phyloP scores from a whole-genome alignment of 2,329 filamentous ascomycete species.

The Fusarium chlamydosporum region DNA sequence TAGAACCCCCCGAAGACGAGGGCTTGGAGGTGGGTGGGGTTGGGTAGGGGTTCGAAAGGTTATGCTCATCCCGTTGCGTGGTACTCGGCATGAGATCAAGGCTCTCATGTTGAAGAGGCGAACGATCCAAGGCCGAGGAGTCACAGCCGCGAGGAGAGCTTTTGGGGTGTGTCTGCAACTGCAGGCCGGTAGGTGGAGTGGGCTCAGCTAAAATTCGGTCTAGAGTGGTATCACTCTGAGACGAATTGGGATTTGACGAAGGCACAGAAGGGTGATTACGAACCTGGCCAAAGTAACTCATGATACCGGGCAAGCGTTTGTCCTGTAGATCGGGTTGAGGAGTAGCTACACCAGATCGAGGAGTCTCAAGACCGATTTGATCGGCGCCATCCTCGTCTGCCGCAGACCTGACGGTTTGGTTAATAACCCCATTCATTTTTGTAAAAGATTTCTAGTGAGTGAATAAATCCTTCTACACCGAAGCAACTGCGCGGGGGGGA shows the following conservation, averaged over 20 bases:
- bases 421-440: constrained; percentile 64
- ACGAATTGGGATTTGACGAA: constrained; percentile 58
- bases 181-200: constrained; percentile 53
- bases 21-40: constrained; percentile 70
- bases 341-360: constrained; percentile 91
- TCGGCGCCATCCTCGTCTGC: constrained; percentile 80
- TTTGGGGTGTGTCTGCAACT: constrained; percentile 50
- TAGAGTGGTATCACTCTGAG: constrained; percentile 53
- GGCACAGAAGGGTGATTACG: constrained; percentile 80
- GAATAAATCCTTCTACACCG: constrained; percentile 51
- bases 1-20: constrained; percentile 56
- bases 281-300: constrained; percentile 99
- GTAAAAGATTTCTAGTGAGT: constrained; percentile 50
- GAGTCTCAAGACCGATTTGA: constrained; percentile 86
- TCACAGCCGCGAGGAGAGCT: constrained; percentile 45
- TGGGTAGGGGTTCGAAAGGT: constrained; percentile 62
- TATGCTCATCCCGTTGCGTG: constrained; percentile 45
- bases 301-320: constrained; percentile 94
- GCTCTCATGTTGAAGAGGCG: constrained; percentile 49
- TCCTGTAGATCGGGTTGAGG: constrained; percentile 94
- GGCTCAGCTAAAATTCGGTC: constrained; percentile 47
- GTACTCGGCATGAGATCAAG: constrained; percentile 43
- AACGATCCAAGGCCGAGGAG: constrained; percentile 40
- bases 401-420: constrained; percentile 68
- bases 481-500: constrained; percentile 51